Evolutionary conservation across 2,329 filamentous ascomycete genomes (phyloP).

Genomic region (Grosmannia penicillata): DNA sequence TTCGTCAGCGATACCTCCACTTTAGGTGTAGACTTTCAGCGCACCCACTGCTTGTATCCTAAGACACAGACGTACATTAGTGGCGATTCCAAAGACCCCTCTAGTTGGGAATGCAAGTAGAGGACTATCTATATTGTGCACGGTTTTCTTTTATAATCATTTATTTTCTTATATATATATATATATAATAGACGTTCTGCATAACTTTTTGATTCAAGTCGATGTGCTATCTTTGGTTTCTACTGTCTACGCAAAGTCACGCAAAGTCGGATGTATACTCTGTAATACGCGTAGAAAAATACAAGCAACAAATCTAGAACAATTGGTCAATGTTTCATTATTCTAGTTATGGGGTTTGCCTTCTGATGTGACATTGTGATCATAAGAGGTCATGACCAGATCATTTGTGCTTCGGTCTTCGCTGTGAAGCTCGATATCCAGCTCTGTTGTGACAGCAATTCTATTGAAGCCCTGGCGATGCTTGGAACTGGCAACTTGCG

Average conservation of each 20-base stretch:
- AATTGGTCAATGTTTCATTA: no score
- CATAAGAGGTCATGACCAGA: neutral
- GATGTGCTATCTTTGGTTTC: no score
- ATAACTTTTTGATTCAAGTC: no score
- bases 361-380: neutral
- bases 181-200: no score
- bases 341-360: no score
- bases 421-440: neutral
- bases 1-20: slow-evolving; percentile 3
- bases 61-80: slow-evolving; percentile 3
- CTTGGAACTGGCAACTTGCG: neutral
- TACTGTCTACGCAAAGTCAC: no score
- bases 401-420: neutral
- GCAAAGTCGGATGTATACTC: no score
- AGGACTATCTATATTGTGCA: no score
- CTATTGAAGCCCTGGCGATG: neutral
- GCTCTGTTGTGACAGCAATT: neutral
- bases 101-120: slow-evolving; percentile 3
- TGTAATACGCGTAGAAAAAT: no score
- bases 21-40: slow-evolving; percentile 5
- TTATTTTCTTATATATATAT: neutral
- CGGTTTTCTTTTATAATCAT: neutral
- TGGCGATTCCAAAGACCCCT: slow-evolving; percentile 2
- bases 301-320: no score
- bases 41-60: slow-evolving; percentile 5